Evolutionary conservation across 352 stramenopile genomes (phyloP), one percentile per base, ranked within the genome.

Genomic region (Globisporangium ultimum): DNA sequence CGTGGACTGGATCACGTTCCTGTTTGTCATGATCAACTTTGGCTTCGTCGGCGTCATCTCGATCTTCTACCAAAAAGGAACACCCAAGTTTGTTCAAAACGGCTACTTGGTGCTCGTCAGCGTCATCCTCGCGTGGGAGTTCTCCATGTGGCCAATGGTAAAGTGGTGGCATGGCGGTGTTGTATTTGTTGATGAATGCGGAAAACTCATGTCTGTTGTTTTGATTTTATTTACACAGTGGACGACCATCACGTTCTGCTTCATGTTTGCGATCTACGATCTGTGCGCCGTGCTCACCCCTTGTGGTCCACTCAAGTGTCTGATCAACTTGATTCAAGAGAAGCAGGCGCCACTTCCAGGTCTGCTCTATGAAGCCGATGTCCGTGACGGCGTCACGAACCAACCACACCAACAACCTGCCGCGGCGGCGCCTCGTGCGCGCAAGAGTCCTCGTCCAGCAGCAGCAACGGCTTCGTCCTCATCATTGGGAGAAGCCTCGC

Each of bases 191-290:
- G 28, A 6, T 36, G 4, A 36, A 36, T 36, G 28, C 28, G 28
- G 7, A 36, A 36, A 36, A 36, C 28, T 36, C 4, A 36, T 36
- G 7, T 36, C 28, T 10, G 8, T 10, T 36, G 28, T 36, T 36
- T 10, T 36, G 3, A 1, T 34, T 53, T n/a, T 51, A 12, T 58
- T 15, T 36, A 6, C 7, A 36, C 32, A 87, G 74, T 97, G 87
- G 88, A 97, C 86, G 28, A 95, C 86, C 22, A 94, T 93, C 70
- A 91, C 81, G 18, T 93, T 97, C 53, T 92, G 91, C 40, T 80
- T 98, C 54, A 97, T 98, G 74, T 91, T 99, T 62, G 97, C 96
- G 3, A 76, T 98, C 38, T 99, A 99, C 74, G 97, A 99, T 82
- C 74, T 99, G 10, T 99, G 95, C 66, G 97, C 97, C 6, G 97